Conservation (phyloP, 2,329 filamentous ascomycete species). For the Ophiostoma pallidulum region DNA sequence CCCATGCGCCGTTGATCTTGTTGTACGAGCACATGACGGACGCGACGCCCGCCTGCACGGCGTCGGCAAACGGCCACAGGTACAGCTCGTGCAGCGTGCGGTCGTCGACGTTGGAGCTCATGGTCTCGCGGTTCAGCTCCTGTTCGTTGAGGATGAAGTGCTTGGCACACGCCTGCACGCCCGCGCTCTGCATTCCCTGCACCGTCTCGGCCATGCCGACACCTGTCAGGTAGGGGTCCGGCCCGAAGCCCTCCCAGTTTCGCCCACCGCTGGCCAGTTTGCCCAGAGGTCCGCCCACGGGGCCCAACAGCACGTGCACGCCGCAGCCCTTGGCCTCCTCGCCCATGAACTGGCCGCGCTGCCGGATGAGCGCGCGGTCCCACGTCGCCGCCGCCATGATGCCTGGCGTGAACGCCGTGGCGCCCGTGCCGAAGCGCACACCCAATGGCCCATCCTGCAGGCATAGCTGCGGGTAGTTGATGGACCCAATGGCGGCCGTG, state of each 20-base stretch:
- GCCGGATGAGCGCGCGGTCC: constrained; percentile 65
- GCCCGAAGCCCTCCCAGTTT: constrained; percentile 77
- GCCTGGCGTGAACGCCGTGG: constrained; percentile 70
- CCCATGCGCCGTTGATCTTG: constrained; percentile 59
- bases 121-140: constrained; percentile 46
- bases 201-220: constrained; percentile 54
- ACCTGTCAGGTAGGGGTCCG: constrained; percentile 65
- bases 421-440: constrained; percentile 59
- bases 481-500: constrained; percentile 43
- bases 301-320: constrained; percentile 25
- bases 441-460: constrained; percentile 75
- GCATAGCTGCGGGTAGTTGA: constrained; percentile 63
- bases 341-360: constrained; percentile 59
- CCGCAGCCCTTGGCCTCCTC: constrained; percentile 52
- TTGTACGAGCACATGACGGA: constrained; percentile 67
- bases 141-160: constrained; percentile 64
- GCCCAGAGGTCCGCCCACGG: constrained; percentile 66
- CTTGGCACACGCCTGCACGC: constrained; percentile 44
- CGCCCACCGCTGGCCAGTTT: constrained; percentile 63
- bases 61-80: constrained; percentile 60
- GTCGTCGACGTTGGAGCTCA: constrained; percentile 52
- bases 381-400: constrained; percentile 72
- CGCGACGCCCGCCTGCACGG: constrained; percentile 55
- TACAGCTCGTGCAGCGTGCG: constrained; percentile 59
- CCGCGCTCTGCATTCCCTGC: constrained; percentile 43